phyloP scores from a whole-genome alignment of 169 alveolate species.

The Plasmodium vivax region DNA sequence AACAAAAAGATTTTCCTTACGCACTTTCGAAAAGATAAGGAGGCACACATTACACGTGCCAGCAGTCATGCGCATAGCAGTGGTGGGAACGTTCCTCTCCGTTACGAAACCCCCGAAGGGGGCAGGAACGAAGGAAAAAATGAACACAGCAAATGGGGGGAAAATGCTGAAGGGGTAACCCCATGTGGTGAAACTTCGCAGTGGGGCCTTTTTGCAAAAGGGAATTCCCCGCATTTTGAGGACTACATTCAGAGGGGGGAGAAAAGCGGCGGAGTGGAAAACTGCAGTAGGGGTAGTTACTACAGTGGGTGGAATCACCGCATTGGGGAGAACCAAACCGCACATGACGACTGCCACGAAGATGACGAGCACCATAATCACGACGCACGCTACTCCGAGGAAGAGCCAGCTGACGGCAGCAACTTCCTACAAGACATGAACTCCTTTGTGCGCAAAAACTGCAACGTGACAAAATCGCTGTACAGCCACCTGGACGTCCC shows the following conservation, averaged over 20 bases:
- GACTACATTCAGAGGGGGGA: not conserved
- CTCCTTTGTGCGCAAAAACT: slow-evolving; percentile 8
- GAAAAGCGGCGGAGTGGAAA: not conserved
- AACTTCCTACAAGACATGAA: not conserved
- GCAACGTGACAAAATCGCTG: slow-evolving; percentile 28
- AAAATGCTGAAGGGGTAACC: not conserved
- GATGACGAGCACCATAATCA: not conserved
- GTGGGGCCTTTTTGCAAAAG: not conserved
- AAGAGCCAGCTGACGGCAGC: not conserved
- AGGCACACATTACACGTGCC: not conserved
- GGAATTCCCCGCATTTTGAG: not conserved
- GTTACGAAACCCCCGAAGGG: not conserved
- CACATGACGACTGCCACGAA: not conserved
- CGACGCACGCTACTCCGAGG: not conserved
- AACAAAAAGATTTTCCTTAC: slow-evolving; percentile 41
- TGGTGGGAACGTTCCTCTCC: not conserved
- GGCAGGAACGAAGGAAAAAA: not conserved
- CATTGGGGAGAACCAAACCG: not conserved
- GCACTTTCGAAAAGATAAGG: slow-evolving; percentile 11
- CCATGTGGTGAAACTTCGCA: not conserved
- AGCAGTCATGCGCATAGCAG: not conserved
- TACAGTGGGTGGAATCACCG: not conserved
- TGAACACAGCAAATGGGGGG: not conserved
- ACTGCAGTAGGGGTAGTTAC: not conserved
- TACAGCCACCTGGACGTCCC: slow-evolving; percentile 49